Conservation (phyloP, 345 rosid species). For the Corchorus olitorius region DNA sequence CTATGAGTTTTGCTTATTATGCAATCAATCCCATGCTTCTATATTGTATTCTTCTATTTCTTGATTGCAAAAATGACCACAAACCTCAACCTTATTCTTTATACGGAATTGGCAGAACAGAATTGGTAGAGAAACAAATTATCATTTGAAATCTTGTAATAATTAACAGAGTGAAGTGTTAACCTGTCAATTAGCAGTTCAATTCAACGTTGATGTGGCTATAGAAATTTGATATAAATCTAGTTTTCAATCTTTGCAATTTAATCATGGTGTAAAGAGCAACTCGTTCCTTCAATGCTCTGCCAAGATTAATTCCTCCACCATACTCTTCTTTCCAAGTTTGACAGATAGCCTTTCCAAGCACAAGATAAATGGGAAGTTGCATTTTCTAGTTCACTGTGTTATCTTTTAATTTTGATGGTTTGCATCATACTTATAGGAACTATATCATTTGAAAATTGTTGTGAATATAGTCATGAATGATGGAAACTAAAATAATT, state of each 20-base stretch:
- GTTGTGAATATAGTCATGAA: constrained; percentile 1
- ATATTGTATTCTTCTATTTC: background rate
- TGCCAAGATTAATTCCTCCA: no score
- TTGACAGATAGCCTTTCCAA: no score
- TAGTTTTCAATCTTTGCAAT: no score
- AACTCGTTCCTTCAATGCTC: no score
- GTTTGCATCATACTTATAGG: background rate
- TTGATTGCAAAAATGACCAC: background rate
- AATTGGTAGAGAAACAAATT: background rate
- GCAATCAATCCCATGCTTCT: background rate
- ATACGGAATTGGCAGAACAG: background rate
- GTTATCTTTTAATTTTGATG: background rate
- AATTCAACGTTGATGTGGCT: no score
- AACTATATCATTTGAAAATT: background rate
- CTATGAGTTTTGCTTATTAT: background rate
- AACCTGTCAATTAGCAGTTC: background rate
- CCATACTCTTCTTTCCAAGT: no score
- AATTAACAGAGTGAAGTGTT: background rate
- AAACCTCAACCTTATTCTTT: background rate
- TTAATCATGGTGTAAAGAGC: no score
- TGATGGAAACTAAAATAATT: constrained; percentile 11
- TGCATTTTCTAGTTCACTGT: background rate
- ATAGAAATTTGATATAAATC: background rate
- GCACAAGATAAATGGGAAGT: no score
- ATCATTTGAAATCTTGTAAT: background rate